Conservation (phyloP, 208 protist genomes). For the Leptomonas pyrrhocoris region DNA sequence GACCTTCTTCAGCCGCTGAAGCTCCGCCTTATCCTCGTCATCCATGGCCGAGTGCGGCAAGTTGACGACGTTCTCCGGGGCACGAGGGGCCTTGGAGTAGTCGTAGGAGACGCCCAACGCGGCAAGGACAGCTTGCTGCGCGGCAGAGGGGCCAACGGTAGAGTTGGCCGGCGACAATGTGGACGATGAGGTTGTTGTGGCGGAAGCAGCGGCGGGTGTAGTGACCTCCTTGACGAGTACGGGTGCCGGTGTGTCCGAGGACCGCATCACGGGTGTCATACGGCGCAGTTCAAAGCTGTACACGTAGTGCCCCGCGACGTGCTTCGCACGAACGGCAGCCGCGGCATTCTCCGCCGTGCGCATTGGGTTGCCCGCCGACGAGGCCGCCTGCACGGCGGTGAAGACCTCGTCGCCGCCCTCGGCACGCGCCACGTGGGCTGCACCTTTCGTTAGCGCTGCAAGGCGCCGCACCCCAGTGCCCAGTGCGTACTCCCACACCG, state of each 20-base stretch:
- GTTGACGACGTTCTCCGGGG: constrained; percentile 24
- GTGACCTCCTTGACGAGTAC: neutral
- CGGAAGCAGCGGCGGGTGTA: neutral
- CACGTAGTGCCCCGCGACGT: constrained; percentile 27
- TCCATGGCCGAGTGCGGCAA: constrained; percentile 35
- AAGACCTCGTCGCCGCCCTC: constrained; percentile 13
- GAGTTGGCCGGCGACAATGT: neutral
- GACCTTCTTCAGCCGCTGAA: constrained; percentile 38
- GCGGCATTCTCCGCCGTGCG: neutral
- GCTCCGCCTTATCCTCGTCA: constrained; percentile 44
- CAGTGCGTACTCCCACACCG: constrained; percentile 27
- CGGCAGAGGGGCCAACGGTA: neutral
- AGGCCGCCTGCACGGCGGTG: constrained; percentile 6
- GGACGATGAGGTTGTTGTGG: neutral
- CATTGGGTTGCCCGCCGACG: neutral
- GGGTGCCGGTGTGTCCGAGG: constrained; percentile 1
- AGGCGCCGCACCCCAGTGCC: constrained; percentile 29
- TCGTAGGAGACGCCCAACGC: constrained; percentile 59
- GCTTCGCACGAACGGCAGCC: neutral
- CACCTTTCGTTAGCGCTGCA: constrained; percentile 16
- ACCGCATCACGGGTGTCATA: constrained; percentile 72
- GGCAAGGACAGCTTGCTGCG: constrained; percentile 33
- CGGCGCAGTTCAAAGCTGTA: constrained; percentile 92
- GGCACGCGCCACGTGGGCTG: constrained; percentile 4
- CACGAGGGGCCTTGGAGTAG: constrained; percentile 37